Evolutionary conservation across 2,329 filamentous ascomycete species (phyloP).

Genomic region (Periconia macrospinosa): DNA sequence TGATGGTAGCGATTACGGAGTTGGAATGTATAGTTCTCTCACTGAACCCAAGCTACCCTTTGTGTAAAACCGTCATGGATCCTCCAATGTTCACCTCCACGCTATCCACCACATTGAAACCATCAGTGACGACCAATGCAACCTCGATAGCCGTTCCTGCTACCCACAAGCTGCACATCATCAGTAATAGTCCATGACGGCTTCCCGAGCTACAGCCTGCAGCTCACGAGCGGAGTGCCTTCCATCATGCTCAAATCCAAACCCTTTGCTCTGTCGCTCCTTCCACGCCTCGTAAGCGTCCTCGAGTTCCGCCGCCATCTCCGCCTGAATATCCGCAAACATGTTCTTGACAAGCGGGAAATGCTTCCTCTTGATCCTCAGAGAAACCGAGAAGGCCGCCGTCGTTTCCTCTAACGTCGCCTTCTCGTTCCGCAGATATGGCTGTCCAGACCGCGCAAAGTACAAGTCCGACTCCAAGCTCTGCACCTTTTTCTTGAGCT

Average conservation of each 20-base stretch:
- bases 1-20: no score
- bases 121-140: no score
- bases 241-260: slow-evolving; percentile 16
- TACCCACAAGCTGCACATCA: no score
- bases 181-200: neutral
- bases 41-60: no score
- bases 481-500: slow-evolving; percentile 13
- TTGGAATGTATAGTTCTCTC: no score
- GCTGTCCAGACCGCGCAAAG: slow-evolving; percentile 12
- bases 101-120: no score
- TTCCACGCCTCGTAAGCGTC: slow-evolving; percentile 17
- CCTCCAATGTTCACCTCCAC: no score
- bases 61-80: no score
- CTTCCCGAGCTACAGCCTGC: slow-evolving; percentile 11
- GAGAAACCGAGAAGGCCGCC: slow-evolving; percentile 14
- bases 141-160: no score
- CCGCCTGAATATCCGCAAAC: slow-evolving; percentile 11
- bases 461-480: slow-evolving; percentile 14
- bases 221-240: slow-evolving; percentile 13
- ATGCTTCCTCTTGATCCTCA: slow-evolving; percentile 14
- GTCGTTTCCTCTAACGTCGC: slow-evolving; percentile 8
- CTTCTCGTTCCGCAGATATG: slow-evolving; percentile 15
- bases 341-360: slow-evolving; percentile 4
- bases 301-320: slow-evolving; percentile 5
- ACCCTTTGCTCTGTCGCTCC: slow-evolving; percentile 4